Base-by-base conservation (phyloP, 352 stramenopile genomes). In the Globisporangium megalacanthum region DNA sequence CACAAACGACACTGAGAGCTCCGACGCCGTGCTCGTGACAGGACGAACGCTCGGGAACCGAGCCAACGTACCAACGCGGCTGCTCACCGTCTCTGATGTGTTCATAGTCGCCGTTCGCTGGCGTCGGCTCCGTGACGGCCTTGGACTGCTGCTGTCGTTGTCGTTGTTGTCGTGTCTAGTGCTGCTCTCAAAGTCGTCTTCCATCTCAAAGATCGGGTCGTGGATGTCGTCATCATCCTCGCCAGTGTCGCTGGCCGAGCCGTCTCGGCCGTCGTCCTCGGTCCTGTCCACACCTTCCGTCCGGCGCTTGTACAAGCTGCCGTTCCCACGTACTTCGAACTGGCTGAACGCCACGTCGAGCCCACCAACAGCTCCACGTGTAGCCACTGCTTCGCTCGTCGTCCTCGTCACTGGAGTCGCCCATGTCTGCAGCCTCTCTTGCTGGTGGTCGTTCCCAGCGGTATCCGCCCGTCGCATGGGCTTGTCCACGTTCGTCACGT, bases 121-220 rank as follows among this genome's bases (percentile, higher is more conserved):
- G 31, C 25, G 29, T 9, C 41, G 36, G 37, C 22, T 57, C 20
- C 37, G 53, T 55, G 25, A 10, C 56, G 54, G 50, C n/a, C 41
- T 67, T 41, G 51, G 61, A 29, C 14, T 44, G n/a, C 14, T 45
- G 20, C 1, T 11, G 20, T 25, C 42, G 42, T 25, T n/a, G 42
- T 50, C 47, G 20, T 56, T 56, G 50, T 62, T 56, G 50, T 62
- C 48, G 15, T 22, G 54, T 47, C 39, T 62, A 39, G 42, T 56
- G 52, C 64, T 52, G 59, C 58, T 62, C n/a, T 81, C 76, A 54
- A 83, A 65, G 66, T 61, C 61, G 36, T 91, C 25, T 29, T 29
- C 81, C 81, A 91, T 91, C 62, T 77, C 77, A 75, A 91, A 91
- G 76, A 91, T 91, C 54, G 74, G 74, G 33, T 75, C 73, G 19